Evolutionary conservation across 768 basidiomycete genomes (phyloP), one percentile per base, ranked within the genome.

Genomic region (Daedalea quercina): DNA sequence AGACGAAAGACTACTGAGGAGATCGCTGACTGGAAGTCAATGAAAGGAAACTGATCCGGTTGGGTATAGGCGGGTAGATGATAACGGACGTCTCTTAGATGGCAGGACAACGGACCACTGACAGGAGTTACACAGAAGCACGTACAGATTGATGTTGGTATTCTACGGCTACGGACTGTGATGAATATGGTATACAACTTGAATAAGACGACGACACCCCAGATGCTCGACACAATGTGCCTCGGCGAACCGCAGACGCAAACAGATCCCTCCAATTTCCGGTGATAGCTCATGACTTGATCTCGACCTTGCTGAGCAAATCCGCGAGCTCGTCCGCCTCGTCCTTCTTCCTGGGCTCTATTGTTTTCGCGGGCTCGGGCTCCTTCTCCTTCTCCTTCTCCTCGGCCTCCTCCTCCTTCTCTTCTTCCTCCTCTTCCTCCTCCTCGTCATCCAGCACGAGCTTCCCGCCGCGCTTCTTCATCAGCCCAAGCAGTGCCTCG

Each of bases 391-490:
- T 71, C 33, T 72, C 79, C 26, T 76, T 75, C 17, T 40, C 37
- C 37, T 40, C 37, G 7, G 7, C 17, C 17, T 72, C 74, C 54
- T 75, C 73, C 50, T 76, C 78, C 3, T 76, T 78, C 34, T 77
- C 79, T 19, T 84, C 77, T 44, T 81, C 83, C 44, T 84, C 87
- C 46, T 90, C 84, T 33, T 83, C 81, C 22, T 90, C 89, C 1
- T 94, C 91, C n/a, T 90, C 90, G 51, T 94, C 87, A 1, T 78
- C 76, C 0, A 81, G 73, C 7, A 84, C 69, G 4, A 90, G 65
- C 57, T 79, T 85, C 2, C 88, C 88, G 26, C 83, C 82, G 25
- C 86, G 78, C 53, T 74, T 75, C 64, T 78, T 82, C 63, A 90
- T 68, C 50, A 77, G 73, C 44, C 76, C 65, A 12, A 67, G 68